Conservation (phyloP, 2,329 filamentous ascomycete genomes). For the Akanthomyces dipterigenus region DNA sequence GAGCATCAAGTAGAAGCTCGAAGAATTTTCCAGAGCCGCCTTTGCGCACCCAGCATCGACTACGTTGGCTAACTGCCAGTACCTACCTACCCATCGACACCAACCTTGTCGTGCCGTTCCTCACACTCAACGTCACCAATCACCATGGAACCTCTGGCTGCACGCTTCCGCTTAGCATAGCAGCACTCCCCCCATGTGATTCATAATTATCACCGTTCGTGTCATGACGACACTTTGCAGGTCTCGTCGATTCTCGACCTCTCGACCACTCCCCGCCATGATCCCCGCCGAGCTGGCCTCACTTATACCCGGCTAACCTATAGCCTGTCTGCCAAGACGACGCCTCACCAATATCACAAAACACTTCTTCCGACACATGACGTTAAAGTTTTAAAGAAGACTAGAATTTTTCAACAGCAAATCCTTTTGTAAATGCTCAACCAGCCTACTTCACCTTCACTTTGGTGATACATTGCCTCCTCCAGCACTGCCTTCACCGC, state of each 20-base stretch:
- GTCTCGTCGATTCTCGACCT: not conserved
- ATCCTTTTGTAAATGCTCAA: not conserved
- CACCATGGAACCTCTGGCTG: no score
- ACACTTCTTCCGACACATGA: not conserved
- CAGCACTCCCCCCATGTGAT: no score
- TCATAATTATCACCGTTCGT: no score
- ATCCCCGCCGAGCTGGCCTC: not conserved
- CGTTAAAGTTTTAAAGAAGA: not conserved
- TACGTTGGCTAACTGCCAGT: not conserved
- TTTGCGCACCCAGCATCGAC: not conserved
- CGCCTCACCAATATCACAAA: slow-evolving; percentile 4
- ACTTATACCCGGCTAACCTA: slow-evolving; percentile 3
- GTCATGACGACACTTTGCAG: no score
- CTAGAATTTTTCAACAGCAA: not conserved
- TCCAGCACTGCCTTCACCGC: not conserved
- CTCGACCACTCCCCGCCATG: not conserved
- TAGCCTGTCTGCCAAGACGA: slow-evolving; percentile 1
- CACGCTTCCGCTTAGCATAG: no score
- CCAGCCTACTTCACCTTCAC: not conserved
- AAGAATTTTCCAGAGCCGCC: slow-evolving; percentile 22
- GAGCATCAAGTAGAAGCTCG: slow-evolving; percentile 18
- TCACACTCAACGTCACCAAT: no score
- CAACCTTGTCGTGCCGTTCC: no score
- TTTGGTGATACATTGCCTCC: not conserved
- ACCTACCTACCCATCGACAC: not conserved